Evolutionary conservation across 495 filamentous ascomycete genomes (phyloP), one percentile per base, ranked within the genome.

Genomic region (Hypomontagnella monticulosa): DNA sequence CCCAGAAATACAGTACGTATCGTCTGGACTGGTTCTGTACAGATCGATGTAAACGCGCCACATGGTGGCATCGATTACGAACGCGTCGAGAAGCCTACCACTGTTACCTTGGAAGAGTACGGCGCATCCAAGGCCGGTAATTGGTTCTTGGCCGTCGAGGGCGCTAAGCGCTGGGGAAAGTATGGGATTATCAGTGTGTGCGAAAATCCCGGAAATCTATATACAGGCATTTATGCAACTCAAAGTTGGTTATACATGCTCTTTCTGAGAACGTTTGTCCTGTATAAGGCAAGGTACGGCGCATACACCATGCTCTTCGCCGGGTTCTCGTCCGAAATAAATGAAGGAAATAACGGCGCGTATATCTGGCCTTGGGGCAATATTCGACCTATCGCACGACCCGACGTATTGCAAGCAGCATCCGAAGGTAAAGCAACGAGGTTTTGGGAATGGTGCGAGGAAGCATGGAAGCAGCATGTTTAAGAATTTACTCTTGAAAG

Each of bases 261-360:
- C 23, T 53, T 72, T 44, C 52, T 69, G 20, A 42, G 61, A 57
- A 36, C 53, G 54, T 30, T 71, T 6, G 30, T 72, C 44, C 62
- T 79, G 42, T 69, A 81, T 51, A 44, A 57, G 3, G 65, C 76
- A 0, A 67, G 73, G 15, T 73, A 71, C 57, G 80, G 79, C 2
- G 81, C 80, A 9, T 83, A 81, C 41, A 81, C 76, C 9, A 75
- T 79, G 64, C 63, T 81, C 7, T 81, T 74, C 60, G 76, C 79
- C n/a, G 78, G 74, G 4, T 49, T 81, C 4, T 74, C 75, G 1
- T 76, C 76, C 1, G 69, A 80, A 18, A 43, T 81, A 19, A 76
- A 67, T 12, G 66, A 71, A 19, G 52, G 75, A 7, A 50, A 33
- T 12, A 41, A 33, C 18, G 61, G 61, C 3, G 53, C n/a, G 11